Conservation (phyloP, 2,329 filamentous ascomycete species). For the Proliferodiscus dingleyae region DNA sequence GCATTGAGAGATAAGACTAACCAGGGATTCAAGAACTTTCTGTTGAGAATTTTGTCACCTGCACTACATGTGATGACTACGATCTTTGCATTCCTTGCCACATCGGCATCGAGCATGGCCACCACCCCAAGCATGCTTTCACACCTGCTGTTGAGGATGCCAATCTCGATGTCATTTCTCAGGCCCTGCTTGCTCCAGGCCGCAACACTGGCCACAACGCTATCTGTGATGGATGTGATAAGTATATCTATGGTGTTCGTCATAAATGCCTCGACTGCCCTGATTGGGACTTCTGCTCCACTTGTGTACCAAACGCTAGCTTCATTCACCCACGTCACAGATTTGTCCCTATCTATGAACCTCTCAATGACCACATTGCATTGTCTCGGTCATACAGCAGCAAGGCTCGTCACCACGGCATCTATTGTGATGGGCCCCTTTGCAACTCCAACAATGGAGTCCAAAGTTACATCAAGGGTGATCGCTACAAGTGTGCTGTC, state of each 20-base stretch:
- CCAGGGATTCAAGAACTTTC: slow-evolving; percentile 42
- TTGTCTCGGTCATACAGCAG: slow-evolving; percentile 38
- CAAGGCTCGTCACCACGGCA: slow-evolving; percentile 66
- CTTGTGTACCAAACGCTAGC: slow-evolving; percentile 63
- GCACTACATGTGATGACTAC: slow-evolving; percentile 78
- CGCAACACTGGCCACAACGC: slow-evolving; percentile 80
- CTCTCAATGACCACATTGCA: slow-evolving; percentile 43
- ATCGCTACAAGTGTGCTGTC: slow-evolving; percentile 94
- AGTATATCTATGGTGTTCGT: slow-evolving; percentile 79
- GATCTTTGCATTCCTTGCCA: slow-evolving; percentile 88
- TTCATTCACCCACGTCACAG: slow-evolving; percentile 77
- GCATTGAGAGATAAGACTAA: slow-evolving; percentile 23
- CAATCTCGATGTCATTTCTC: slow-evolving; percentile 55
- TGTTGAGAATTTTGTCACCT: slow-evolving; percentile 80
- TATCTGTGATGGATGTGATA: slow-evolving; percentile 91
- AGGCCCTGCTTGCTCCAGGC: slow-evolving; percentile 68
- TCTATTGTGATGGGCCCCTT: slow-evolving; percentile 91
- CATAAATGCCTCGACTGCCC: slow-evolving; percentile 97
- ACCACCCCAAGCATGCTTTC: slow-evolving; percentile 85
- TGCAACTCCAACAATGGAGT: slow-evolving; percentile 58
- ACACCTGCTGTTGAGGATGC: slow-evolving; percentile 60
- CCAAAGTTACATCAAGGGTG: slow-evolving; percentile 73
- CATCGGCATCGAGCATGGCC: slow-evolving; percentile 70
- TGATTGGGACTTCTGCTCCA: slow-evolving; percentile 91
- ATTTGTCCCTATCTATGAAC: slow-evolving; percentile 82